These are phyloP conservation scores for Tolypocladium sp. DNA, from an alignment of 2,329 filamentous ascomycete genomes.

Conservation along the genomic window DNA sequence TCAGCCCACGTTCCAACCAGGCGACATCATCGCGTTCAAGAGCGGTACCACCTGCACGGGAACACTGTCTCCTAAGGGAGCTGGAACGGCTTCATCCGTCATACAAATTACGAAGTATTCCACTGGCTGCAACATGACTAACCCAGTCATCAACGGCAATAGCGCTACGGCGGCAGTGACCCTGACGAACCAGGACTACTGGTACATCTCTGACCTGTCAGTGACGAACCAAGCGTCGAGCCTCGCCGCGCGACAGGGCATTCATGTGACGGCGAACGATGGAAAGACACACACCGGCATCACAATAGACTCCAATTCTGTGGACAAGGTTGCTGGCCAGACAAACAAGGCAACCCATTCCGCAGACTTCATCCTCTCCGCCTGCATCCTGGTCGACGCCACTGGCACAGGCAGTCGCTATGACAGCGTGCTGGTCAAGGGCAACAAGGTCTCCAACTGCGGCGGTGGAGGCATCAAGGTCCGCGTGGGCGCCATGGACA, in stretches of 20 bases:
- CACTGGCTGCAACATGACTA: not conserved
- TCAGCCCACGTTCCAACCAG: constrained; percentile 6
- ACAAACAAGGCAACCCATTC: constrained; percentile 11
- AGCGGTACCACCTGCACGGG: constrained; percentile 10
- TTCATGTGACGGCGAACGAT: constrained; percentile 11
- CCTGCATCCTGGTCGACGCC: constrained; percentile 6
- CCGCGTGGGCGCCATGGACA: constrained; percentile 10
- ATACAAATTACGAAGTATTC: constrained; percentile 12
- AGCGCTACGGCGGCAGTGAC: constrained; percentile 9
- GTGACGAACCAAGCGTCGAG: constrained; percentile 8
- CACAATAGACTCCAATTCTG: constrained; percentile 10
- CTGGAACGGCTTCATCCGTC: constrained; percentile 5
- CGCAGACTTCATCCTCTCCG: constrained; percentile 8
- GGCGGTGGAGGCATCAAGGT: constrained; percentile 16
- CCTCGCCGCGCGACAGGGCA: constrained; percentile 10
- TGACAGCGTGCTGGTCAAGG: constrained; percentile 11
- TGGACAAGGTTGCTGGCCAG: constrained; percentile 12
- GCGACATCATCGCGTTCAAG: constrained; percentile 11
- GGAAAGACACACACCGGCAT: constrained; percentile 12
- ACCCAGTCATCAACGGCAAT: constrained; percentile 12
- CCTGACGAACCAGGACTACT: constrained; percentile 13
- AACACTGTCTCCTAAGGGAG: constrained; percentile 8
- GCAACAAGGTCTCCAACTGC: constrained; percentile 12
- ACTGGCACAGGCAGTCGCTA: constrained; percentile 9
- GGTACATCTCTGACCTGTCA: constrained; percentile 9